phyloP scores from a whole-genome alignment of 768 basidiomycete species.

The Tephrocybe sp. region DNA sequence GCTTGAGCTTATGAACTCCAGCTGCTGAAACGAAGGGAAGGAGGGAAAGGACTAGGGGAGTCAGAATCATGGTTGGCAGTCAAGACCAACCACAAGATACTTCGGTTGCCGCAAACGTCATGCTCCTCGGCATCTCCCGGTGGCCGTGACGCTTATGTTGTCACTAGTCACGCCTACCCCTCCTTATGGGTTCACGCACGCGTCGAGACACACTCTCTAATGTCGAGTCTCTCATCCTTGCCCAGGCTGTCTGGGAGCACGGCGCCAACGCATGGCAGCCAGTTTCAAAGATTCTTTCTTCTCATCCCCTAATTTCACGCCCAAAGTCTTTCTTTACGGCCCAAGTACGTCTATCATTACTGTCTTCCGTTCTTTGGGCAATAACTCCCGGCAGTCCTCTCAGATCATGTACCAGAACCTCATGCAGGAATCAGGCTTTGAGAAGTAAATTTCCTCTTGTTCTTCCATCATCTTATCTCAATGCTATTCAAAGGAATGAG shows the following conservation, averaged over 20 bases:
- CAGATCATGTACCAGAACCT: constrained; percentile 62
- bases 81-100: constrained; percentile 9
- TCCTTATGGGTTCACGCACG: constrained; percentile 30
- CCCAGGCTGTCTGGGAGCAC: constrained; percentile 84
- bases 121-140: constrained; percentile 13
- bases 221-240: constrained; percentile 76
- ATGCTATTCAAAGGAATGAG: constrained; percentile 38
- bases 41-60: constrained; percentile 38
- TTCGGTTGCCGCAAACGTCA: constrained; percentile 16
- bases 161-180: neutral
- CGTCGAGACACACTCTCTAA: constrained; percentile 24
- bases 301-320: constrained; percentile 66
- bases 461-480: neutral
- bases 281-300: constrained; percentile 62
- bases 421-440: constrained; percentile 65
- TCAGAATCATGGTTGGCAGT: constrained; percentile 40
- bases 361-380: constrained; percentile 7
- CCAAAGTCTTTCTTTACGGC: constrained; percentile 67
- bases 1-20: constrained; percentile 80
- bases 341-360: constrained; percentile 42
- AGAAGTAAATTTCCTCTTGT: constrained; percentile 43
- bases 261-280: constrained; percentile 68
- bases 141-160: neutral
- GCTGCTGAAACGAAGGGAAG: constrained; percentile 51
- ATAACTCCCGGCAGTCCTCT: constrained; percentile 51